Evolutionary conservation across 176 grass and related monocot species (phyloP).

Genomic region (Stipa capillata): DNA sequence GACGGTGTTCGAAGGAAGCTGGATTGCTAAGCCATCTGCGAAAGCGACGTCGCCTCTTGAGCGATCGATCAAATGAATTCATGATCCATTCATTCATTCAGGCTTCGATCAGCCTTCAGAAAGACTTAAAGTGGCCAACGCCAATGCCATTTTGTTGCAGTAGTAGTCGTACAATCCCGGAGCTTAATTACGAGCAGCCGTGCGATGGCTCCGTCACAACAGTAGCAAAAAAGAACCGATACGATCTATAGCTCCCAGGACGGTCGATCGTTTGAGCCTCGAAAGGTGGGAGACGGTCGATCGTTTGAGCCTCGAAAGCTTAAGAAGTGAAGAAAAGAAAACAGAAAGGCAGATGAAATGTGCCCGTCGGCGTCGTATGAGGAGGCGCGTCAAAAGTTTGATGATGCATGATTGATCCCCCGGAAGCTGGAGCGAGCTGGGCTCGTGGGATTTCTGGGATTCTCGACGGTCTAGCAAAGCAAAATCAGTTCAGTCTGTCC

Average conservation of each 20-base stretch:
- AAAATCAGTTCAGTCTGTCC: too few relatives aligned
- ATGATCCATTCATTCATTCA: not conserved
- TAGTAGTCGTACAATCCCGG: not conserved
- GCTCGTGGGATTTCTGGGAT: not conserved
- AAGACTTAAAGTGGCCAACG: conserved; percentile 34
- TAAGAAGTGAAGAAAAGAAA: too few relatives aligned
- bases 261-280: not conserved
- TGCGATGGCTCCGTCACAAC: conserved; percentile 39
- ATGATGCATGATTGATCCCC: not conserved
- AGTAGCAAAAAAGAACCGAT: not conserved
- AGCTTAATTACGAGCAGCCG: conserved; percentile 31
- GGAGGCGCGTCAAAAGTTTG: not conserved
- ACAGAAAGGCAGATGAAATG: not conserved
- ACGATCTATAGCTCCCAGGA: not conserved
- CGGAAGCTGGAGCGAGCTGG: not conserved
- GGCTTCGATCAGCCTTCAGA: conserved; percentile 20
- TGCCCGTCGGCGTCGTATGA: conserved; percentile 9
- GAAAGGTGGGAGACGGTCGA: too few relatives aligned
- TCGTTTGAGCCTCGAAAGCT: too few relatives aligned
- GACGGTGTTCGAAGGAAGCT: conserved; percentile 34
- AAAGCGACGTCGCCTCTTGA: conserved; percentile 33
- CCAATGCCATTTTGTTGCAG: too few relatives aligned
- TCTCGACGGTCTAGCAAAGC: not conserved
- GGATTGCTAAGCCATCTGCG: conserved; percentile 36
- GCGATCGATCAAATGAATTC: not conserved